phyloP scores from a whole-genome alignment of 192 early-diverging fungal species.

The Podila clonocystis region DNA sequence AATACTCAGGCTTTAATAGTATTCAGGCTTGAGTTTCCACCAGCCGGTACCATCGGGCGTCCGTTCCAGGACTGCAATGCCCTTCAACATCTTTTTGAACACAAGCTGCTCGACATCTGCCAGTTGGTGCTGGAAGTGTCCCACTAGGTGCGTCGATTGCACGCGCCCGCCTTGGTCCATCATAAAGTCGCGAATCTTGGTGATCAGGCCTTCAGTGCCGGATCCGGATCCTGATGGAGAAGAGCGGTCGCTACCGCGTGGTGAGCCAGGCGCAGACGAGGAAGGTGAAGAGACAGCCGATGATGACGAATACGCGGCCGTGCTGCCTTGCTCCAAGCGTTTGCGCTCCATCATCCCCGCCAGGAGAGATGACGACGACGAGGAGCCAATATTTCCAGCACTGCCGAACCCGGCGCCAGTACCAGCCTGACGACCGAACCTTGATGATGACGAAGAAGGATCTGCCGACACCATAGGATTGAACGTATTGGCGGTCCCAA shows the following conservation, averaged over 20 bases:
- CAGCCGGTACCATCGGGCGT: slow-evolving; percentile 50
- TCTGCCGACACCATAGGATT: slow-evolving; percentile 19
- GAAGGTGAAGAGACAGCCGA: slow-evolving; percentile 4
- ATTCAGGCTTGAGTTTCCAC: slow-evolving; percentile 70
- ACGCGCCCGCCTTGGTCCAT: slow-evolving; percentile 55
- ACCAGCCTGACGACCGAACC: slow-evolving; percentile 20
- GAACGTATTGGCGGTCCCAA: slow-evolving; percentile 45
- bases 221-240: slow-evolving; percentile 1
- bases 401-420: slow-evolving; percentile 33
- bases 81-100: slow-evolving; percentile 76
- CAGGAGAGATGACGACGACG: slow-evolving; percentile 47
- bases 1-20: slow-evolving; percentile 17
- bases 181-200: slow-evolving; percentile 67
- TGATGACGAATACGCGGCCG: background rate
- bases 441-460: slow-evolving; percentile 2
- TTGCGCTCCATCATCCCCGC: slow-evolving; percentile 55
- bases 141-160: slow-evolving; percentile 60
- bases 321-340: slow-evolving; percentile 41
- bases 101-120: slow-evolving; percentile 59
- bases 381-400: background rate
- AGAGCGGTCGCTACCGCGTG: background rate
- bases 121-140: slow-evolving; percentile 60
- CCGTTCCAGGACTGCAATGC: slow-evolving; percentile 64
- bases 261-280: background rate
- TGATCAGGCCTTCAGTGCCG: slow-evolving; percentile 52